Conservation (phyloP, 495 filamentous ascomycete genomes). For the Daldinia childiae region DNA sequence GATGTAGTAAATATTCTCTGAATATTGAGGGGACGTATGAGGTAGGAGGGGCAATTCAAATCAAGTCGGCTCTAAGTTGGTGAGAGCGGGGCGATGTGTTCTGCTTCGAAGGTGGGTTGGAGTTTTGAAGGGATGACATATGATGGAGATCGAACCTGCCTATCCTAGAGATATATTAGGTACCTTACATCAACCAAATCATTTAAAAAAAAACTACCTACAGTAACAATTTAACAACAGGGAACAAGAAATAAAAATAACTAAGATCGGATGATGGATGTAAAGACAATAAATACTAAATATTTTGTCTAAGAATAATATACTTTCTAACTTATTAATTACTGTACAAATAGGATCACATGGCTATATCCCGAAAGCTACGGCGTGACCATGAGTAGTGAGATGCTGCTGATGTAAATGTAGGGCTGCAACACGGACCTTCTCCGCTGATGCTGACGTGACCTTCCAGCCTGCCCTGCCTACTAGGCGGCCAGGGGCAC, state of each 20-base stretch:
- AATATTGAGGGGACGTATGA: constrained; percentile 8
- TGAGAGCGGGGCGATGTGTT: constrained; percentile 30
- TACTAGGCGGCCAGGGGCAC: constrained; percentile 34
- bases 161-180: too few species aligned
- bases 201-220: too few species aligned
- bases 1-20: constrained; percentile 3
- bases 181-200: too few species aligned
- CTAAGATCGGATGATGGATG: neutral
- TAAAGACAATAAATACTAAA: constrained; percentile 7
- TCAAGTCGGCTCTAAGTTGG: constrained; percentile 10
- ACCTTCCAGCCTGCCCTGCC: constrained; percentile 21
- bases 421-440: constrained; percentile 37
- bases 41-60: constrained; percentile 34
- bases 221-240: too few species aligned
- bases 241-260: neutral
- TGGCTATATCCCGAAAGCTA: constrained; percentile 32
- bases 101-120: constrained; percentile 10
- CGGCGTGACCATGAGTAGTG: constrained; percentile 31
- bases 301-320: neutral
- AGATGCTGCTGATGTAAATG: constrained; percentile 26
- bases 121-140: constrained; percentile 31
- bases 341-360: constrained; percentile 29
- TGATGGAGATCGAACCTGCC: constrained; percentile 8
- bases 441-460: constrained; percentile 36
- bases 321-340: constrained; percentile 2